Evolutionary conservation across 371 early-diverging fungal genomes (phyloP), one percentile per base, ranked within the genome.

Genomic region (Aphelidium insulamus): DNA sequence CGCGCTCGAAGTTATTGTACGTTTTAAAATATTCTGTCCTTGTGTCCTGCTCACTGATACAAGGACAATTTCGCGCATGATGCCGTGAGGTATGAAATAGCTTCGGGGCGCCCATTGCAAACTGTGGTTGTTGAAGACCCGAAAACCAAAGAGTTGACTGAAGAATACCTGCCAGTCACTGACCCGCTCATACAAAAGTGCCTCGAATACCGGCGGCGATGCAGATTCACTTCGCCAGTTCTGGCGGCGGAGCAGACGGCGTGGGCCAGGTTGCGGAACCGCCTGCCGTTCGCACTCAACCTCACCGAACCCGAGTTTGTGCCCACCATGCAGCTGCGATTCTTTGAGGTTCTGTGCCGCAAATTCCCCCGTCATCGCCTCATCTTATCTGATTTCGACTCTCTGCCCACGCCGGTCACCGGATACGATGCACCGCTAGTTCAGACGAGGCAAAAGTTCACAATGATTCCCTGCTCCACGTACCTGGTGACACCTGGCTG

Each of bases 401-500:
- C 46, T 17, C 53, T 92, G 16, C 82, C 82, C 0, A 78, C 86
- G 43, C 58, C 85, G 0, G 63, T 88, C 8, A 55, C 59, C 0
- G 83, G 83, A 2, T 50, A 72, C n/a, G 62, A 72, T 37, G 88
- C 75, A 8, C 97, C 97, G 0, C 86, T 90, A 4, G 90, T 91
- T 0, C 92, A 95, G 51, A 92, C 87, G 2, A 51, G 88, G 11
- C 83, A 81, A 48, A 50, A 66, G 32, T 73, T 77, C 0, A 63
- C 62, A 6, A 95, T 87, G 86, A 77, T 91, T 5, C 79, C 91
- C 8, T 85, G 87, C 43, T 70, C 78, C 7, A 85, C 88, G 1
- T 88, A 84, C 41, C 69, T 87, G 55, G 85, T 95, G 4, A 79
- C 80, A 47, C 92, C 86, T 0, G 97, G 97, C n/a, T 86, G 74